Evolutionary conservation across 2,329 filamentous ascomycete genomes (phyloP), one percentile per base, ranked within the genome.

Genomic region (Fusarium tupiense): DNA sequence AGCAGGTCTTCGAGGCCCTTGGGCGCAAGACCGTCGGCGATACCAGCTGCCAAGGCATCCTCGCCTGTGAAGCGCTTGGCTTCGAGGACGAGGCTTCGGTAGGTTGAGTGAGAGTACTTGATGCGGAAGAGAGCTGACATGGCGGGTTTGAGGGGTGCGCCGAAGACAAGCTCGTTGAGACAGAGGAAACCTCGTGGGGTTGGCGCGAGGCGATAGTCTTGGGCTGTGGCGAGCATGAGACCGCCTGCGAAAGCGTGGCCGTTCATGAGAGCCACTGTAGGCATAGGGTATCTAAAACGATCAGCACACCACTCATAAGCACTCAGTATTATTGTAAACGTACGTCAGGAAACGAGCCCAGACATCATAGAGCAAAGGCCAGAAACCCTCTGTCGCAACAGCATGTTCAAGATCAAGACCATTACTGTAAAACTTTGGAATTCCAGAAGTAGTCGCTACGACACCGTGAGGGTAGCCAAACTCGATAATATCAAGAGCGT

Each of bases 161-260:
- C 93, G 71, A 96, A 92, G 74, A 95, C 91, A 20, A 96, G 86
- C 84, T 96, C 94, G 82, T 96, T 96, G 75, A 96, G 84, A 82
- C 94, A 96, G 44, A 93, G 82, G 82, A 90, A 95, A n/a, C 94
- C 94, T 26, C 88, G 86, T 4, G 86, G 79, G 2, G 91, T 88
- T 79, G 92, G 92, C 85, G 94, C 93, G 75, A 96, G 87, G 35
- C 94, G 90, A 84, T 96, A 96, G 84, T 96, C 93, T 83, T 95
- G 93, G 83, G 93, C 90, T 89, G 94, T 93, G 67, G 93, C 90
- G 16, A 93, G 85, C 91, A 96, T 95, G 69, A 95, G 85, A n/a
- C 93, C 94, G 52, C 90, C 94, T 11, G 94, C 94, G 81, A 95
- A 96, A 62, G 91, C 90, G 82, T 97, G 94, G 29, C 94, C 94